Base-by-base conservation (phyloP, 805 yeast genomes). In the Scheffersomyces stipitis region DNA sequence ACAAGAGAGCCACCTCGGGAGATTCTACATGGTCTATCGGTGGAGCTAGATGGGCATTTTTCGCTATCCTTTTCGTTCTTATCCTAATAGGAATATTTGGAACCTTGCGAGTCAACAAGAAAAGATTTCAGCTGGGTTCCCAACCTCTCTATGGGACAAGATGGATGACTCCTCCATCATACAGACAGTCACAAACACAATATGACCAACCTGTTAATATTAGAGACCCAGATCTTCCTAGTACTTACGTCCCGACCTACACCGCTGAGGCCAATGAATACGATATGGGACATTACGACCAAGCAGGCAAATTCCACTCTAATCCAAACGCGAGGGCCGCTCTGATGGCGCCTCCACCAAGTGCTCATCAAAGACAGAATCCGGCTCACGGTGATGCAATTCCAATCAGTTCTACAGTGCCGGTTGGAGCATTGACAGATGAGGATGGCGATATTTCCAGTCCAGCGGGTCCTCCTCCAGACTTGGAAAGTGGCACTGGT, bases 141-240 rank as follows among this genome's bases (percentile, higher is more conserved):
- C 67, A 63, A 18, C 95, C 96, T 0, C 66, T 86, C 1, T 65
- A 76, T 41, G 91, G 91, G 6, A 85, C 93, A 1, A 76, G 85
- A 8, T 85, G 95, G 95, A 78, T 88, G 66, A 83, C 93, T 0
- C 96, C 96, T 5, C 95, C 95, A 0, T 70, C 81, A 8, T 86
- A 86, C 52, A 56, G 69, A 31, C 87, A 81, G 46, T 76, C 88
- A 1, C 85, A 84, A 49, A 66, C 64, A 34, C 80, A 77, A 40
- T 74, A 78, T 45, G 65, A 72, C 37, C 71, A 69, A 31, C 74
- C 73, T 0, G 46, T 43, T 27, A 42, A 43, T 17, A 56, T 55
- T 27, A 61, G 68, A 6, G 76, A 73, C 31, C 73, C 74, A 2
- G 70, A 62, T 23, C 44, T 54, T 38, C 67, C 64, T 10, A 52